Conservation (phyloP, 352 stramenopile genomes). For the Globisporangium apiculatum region DNA sequence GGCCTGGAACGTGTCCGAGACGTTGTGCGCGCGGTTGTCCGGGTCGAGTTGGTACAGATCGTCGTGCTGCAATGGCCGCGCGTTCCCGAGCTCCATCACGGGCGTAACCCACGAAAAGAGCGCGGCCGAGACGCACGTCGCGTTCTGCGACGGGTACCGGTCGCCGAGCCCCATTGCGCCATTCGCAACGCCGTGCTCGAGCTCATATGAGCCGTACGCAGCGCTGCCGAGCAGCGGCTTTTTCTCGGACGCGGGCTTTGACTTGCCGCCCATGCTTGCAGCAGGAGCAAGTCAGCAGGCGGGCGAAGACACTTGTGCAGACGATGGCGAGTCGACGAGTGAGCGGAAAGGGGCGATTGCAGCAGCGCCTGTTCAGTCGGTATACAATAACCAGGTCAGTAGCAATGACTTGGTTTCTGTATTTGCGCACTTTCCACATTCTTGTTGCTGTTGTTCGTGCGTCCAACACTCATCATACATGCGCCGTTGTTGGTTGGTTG, state of each 20-base stretch:
- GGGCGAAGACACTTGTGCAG: too few species aligned
- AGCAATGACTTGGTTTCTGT: too few species aligned
- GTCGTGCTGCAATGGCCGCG: conserved; percentile 63
- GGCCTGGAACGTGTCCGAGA: conserved; percentile 37
- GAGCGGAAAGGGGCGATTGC: too few species aligned
- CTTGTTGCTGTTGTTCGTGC: too few species aligned
- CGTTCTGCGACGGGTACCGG: conserved; percentile 53
- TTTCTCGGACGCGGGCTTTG: conserved; percentile 14
- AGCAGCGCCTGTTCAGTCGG: too few species aligned
- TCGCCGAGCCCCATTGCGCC: conserved; percentile 28
- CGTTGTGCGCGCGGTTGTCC: conserved; percentile 45
- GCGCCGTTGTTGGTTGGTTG: too few species aligned
- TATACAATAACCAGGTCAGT: too few species aligned
- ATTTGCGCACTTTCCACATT: too few species aligned
- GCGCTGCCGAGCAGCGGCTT: conserved; percentile 23
- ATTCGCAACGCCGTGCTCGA: not conserved
- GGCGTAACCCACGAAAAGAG: conserved; percentile 88
- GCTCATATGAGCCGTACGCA: not conserved
- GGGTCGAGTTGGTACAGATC: conserved; percentile 84
- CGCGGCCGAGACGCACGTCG: conserved; percentile 41
- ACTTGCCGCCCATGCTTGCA: not conserved
- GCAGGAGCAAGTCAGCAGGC: too few species aligned
- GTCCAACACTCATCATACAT: too few species aligned
- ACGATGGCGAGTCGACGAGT: too few species aligned
- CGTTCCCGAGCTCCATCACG: conserved; percentile 79